Conservation (phyloP, 2,329 filamentous ascomycete genomes). For the Aspergillus piperis region DNA sequence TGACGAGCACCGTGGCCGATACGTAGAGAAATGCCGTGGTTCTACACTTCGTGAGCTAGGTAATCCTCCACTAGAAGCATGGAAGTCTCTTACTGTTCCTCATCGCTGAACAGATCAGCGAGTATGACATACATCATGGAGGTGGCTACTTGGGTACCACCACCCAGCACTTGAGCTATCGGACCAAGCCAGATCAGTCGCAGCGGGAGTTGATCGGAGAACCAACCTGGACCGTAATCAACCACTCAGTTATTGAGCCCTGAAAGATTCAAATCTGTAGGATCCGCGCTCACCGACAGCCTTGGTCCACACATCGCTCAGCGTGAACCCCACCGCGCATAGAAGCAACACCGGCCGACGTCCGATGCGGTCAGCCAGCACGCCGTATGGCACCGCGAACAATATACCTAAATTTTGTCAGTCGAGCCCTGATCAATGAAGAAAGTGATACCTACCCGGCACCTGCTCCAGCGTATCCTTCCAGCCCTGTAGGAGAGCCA, state of each 20-base stretch:
- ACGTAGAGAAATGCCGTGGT: conserved; percentile 26
- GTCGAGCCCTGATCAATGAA: not conserved
- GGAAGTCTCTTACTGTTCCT: conserved; percentile 26
- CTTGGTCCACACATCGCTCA: conserved; percentile 8
- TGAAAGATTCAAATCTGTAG: not conserved
- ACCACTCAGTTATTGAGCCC: not conserved
- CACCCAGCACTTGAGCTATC: conserved; percentile 27
- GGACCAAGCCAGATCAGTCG: conserved; percentile 31
- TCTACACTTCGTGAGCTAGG: conserved; percentile 12
- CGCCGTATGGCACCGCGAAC: conserved; percentile 32
- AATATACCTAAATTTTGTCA: not conserved
- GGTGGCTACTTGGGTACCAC: conserved; percentile 25
- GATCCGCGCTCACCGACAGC: not conserved
- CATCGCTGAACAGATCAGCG: conserved; percentile 30
- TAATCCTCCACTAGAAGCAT: not conserved
- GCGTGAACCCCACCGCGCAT: conserved; percentile 21
- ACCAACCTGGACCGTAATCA: conserved; percentile 8
- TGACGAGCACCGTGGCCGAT: conserved; percentile 18
- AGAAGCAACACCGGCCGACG: conserved; percentile 28
- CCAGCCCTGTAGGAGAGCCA: conserved; percentile 33
- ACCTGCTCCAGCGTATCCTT: conserved; percentile 31
- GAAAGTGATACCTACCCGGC: conserved; percentile 11
- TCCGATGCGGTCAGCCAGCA: conserved; percentile 34
- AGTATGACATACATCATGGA: conserved; percentile 28
- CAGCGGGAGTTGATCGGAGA: conserved; percentile 23